Evolutionary conservation across 441 rosid species (phyloP).

Genomic region (Eutrema salsugineum): DNA sequence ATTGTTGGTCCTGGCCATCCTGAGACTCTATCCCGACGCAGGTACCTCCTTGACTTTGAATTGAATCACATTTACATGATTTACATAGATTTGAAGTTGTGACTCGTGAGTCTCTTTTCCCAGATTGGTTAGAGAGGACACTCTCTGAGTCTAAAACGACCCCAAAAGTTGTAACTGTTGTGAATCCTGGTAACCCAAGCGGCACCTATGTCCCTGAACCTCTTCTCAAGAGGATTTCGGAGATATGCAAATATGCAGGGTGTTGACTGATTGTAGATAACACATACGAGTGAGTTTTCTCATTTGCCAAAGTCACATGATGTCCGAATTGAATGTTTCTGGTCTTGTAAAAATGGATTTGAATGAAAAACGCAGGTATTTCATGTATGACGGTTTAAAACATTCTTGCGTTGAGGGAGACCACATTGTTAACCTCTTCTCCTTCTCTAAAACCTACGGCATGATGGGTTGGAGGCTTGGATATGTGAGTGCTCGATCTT

Average conservation of each 20-base stretch:
- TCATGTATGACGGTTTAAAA: conserved; percentile 88
- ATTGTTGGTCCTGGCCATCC: conserved; percentile 79
- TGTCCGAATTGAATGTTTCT: background rate
- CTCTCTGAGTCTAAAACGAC: conserved; percentile 65
- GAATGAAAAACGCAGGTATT: conserved; percentile 67
- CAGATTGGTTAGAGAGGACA: conserved; percentile 90
- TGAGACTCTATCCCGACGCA: conserved; percentile 81
- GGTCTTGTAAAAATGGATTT: background rate
- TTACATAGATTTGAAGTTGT: background rate
- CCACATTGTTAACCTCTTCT: conserved; percentile 89
- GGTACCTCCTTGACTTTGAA: conserved; percentile 34
- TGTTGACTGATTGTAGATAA: conserved; percentile 98
- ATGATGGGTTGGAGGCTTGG: conserved; percentile 99
- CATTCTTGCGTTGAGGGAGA: conserved; percentile 90
- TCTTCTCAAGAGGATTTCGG: conserved; percentile 92
- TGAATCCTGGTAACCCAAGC: conserved; percentile 96
- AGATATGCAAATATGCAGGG: conserved; percentile 79
- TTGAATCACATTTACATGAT: background rate
- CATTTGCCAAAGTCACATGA: background rate
- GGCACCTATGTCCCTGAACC: conserved; percentile 92
- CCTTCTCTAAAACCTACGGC: conserved; percentile 98
- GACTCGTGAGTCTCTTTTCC: background rate
- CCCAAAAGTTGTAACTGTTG: conserved; percentile 93
- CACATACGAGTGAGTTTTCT: conserved; percentile 90
- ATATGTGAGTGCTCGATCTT: conserved; percentile 63